Evolutionary conservation across 2,329 filamentous ascomycete species (phyloP), one percentile per base, ranked within the genome.

Genomic region (Fonsecaea pedrosoi): DNA sequence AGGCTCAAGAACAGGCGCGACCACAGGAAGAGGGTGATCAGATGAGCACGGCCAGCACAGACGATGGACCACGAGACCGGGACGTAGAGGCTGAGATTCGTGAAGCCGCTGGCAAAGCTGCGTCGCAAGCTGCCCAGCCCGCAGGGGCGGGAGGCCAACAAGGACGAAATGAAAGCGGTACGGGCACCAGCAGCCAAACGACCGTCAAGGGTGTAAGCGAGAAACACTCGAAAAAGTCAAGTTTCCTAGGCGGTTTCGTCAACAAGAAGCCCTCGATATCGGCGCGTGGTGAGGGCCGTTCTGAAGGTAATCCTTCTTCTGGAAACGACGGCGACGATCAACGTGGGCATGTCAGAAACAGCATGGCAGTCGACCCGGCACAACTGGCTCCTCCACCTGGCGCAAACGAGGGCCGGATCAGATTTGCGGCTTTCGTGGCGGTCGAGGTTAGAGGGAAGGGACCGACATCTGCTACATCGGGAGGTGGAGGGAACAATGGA

Each of bases 341-440:
- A 50, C 68, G 63, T 48, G 66, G 65, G 30, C 55, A 66, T 40
- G 66, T 60, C 35, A 32, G 66, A 50, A 56, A 69, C 34, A 67
- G 68, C 32, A 68, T 67, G 57, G 65, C 66, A 15, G 68, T 67
- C 9, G 65, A 69, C 25, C 61, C 69, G 18, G 38, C 58, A 7
- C 60, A 63, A 34, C 34, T 69, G 25, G 66, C 62, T 13, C 57
- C 65, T 25, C 55, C 61, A 13, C 64, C 70, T 32, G 69, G 69
- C 45, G 69, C 71, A 38, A 67, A 73, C 32, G 74, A 75, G 56
- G 75, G 79, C 5, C 89, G 86, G 71, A 87, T 94, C 64, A 87
- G 91, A 50, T 90, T 94, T 76, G 89, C 91, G 1, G 90, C 89
- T 4, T 94, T 94, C 76, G 78, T 93, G 64, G 86, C 85, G 18